Evolutionary conservation across 2,329 filamentous ascomycete genomes (phyloP).

Genomic region (Penicillium corylophilum): DNA sequence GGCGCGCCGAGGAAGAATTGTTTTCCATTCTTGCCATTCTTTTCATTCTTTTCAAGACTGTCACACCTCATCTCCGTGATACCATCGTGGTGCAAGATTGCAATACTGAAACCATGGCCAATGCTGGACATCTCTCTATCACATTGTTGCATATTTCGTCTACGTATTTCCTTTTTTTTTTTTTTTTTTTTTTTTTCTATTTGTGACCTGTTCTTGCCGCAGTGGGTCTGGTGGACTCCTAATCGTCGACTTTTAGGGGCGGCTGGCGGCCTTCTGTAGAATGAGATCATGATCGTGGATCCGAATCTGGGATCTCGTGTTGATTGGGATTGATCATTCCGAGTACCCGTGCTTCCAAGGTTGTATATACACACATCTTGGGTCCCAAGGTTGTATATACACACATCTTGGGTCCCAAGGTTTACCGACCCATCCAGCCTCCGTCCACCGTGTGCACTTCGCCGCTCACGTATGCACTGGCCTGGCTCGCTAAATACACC

Average conservation of each 20-base stretch:
- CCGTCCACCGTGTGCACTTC: slow-evolving; percentile 82
- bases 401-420: background rate
- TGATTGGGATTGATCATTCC: background rate
- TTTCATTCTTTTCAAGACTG: too few species aligned
- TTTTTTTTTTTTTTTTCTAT: too few species aligned
- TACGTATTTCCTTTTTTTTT: too few species aligned
- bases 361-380: background rate
- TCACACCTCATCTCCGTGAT: too few species aligned
- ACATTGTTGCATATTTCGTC: too few species aligned
- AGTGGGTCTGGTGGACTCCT: background rate
- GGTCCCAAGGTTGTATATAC: background rate
- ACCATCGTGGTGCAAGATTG: too few species aligned
- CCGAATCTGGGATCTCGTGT: background rate
- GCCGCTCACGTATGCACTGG: slow-evolving; percentile 76
- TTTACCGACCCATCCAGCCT: slow-evolving; percentile 83
- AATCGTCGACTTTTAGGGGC: background rate
- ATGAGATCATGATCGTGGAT: background rate
- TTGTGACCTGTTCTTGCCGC: background rate
- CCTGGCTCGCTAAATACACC: slow-evolving; percentile 72
- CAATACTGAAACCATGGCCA: too few species aligned
- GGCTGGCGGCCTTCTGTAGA: background rate
- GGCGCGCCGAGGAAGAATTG: too few species aligned
- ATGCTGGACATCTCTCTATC: too few species aligned
- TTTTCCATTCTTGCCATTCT: too few species aligned
- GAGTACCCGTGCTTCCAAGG: background rate